Base-by-base conservation (phyloP, 805 yeast genomes). In the Isabelozyma rhagii region DNA sequence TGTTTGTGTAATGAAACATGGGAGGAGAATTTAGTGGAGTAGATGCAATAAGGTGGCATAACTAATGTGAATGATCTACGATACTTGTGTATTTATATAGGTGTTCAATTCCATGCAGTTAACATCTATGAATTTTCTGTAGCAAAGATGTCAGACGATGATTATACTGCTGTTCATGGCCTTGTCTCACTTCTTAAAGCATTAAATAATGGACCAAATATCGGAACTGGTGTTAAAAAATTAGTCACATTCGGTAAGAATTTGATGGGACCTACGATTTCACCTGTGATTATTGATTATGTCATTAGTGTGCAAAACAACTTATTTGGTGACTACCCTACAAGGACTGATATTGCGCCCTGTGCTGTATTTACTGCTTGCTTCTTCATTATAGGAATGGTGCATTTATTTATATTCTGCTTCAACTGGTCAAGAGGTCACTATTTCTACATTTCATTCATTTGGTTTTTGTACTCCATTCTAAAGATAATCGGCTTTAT, bases 181-280 rank as follows among this genome's bases (percentile, higher is more conserved):
- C n/a, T 58, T 15, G 36, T 52, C 18, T 11, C 47, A 17, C 40
- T 57, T 3, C 34, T 68, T 7, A 50, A 54, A 36, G 34, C 56
- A 0, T 41, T 56, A 28, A 71, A 80, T 0, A 54, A 74, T 45
- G 71, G 71, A 45, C 80, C 83, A 3, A 81, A 80, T 13, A 66
- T 63, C 43, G 82, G 83, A 14, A 79, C 83, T 0, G 83, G 83
- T 36, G 72, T 78, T 25, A 54, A 61, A 5, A 63, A 43, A 2
- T 39, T 57, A 10, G 45, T 51, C 9, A 61, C 77, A 8, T 64
- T 67, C 47, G 51, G 55, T 11, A 42, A 39, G 8, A 52, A 47
- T 40, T 43, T 64, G 28, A 51, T 68, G 10, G 69, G 71, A 1
- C 49, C 51, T 7, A 41, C 51, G 0, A 63, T 77, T n/a, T 83